phyloP scores from a whole-genome alignment of 257 asterid species.

The Sherardia arvensis region DNA sequence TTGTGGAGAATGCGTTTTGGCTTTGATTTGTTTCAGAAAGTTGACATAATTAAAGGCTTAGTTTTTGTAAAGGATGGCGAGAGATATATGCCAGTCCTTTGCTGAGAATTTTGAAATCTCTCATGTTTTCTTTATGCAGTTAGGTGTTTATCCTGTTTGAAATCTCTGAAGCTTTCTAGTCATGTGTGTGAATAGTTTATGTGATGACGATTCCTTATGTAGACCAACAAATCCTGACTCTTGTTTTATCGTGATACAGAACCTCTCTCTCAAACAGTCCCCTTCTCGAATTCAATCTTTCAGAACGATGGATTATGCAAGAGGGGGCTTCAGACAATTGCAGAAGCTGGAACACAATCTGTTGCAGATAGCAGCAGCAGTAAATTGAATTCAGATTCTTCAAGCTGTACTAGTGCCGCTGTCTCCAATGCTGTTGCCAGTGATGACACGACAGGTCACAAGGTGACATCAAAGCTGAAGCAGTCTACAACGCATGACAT shows the following conservation, averaged over 20 bases:
- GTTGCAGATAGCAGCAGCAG: conserved; percentile 28
- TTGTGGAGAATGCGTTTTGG: neutral
- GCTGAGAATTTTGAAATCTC: neutral
- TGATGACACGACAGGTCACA: conserved; percentile 23
- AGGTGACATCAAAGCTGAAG: conserved; percentile 43
- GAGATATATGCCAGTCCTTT: neutral
- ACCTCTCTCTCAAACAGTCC: conserved; percentile 20
- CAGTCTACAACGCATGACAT: conserved; percentile 58
- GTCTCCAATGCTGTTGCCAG: conserved; percentile 12
- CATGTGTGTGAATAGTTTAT: neutral
- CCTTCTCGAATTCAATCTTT: conserved; percentile 33
- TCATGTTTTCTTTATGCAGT: neutral
- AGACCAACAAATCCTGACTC: neutral
- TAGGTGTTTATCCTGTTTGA: neutral
- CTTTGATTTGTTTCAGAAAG: neutral
- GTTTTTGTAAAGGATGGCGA: neutral
- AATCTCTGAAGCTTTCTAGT: too few species aligned
- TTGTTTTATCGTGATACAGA: conserved; percentile 27
- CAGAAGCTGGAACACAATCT: conserved; percentile 20
- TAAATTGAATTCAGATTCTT: conserved; percentile 17
- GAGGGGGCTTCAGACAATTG: conserved; percentile 38
- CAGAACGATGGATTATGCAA: conserved; percentile 16
- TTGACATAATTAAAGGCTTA: neutral
- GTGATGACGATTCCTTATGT: neutral
- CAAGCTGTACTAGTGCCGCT: conserved; percentile 8